Evolutionary conservation across 225 moss, liverwort and hornwort genomes (phyloP), one percentile per base, ranked within the genome.

Genomic region (Polytrichum formosum): DNA sequence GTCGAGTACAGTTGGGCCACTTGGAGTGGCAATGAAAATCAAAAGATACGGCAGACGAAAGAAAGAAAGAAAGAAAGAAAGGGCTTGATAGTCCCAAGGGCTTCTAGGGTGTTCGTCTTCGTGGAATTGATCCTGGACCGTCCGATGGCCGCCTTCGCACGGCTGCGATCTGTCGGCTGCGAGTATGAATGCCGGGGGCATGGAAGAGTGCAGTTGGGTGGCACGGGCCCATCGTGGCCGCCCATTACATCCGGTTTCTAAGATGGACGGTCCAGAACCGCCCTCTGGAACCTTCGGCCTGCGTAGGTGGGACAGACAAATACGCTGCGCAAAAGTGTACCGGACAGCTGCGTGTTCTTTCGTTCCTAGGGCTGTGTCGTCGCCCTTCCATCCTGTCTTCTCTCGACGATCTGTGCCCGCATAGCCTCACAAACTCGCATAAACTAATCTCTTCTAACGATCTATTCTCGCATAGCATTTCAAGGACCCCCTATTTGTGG

Each of bases 101-200:
- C 67, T 79, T 79, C 79, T 75, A 79, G 75, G 75, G 67, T 75
- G 71, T 79, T 79, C 75, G 21, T 0, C 61, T 31, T 18, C 2
- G 25, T 0, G 55, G 28, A 71, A 56, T 28, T 28, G 1, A 35
- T 23, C 30, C 0, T 1, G 7, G 0, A 5, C 75, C 72, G 62
- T 75, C 67, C 67, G 79, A 79, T 79, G 29, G 0, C 0, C 0
- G 0, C 0, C 29, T 46, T 7, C 6, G 74, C 25, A 56, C 71
- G 75, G 53, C 25, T 0, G 9, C 58, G 75, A 75, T 79, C 56
- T 8, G 30, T 26, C 67, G 63, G 4, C 29, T 26, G 53, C 3
- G 13, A 46, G 54, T 58, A 4, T 4, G 8, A 28, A 19, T 63
- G 74, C 0, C 13, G 60, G 5, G 28, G 20, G 54, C 19, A 23